Percentiles rank a stretch among this genome's conserved stretches.
Evolutionary conservation across 805 yeast species (phyloP).

Genomic region (Diddensiella transvaalensis): DNA sequence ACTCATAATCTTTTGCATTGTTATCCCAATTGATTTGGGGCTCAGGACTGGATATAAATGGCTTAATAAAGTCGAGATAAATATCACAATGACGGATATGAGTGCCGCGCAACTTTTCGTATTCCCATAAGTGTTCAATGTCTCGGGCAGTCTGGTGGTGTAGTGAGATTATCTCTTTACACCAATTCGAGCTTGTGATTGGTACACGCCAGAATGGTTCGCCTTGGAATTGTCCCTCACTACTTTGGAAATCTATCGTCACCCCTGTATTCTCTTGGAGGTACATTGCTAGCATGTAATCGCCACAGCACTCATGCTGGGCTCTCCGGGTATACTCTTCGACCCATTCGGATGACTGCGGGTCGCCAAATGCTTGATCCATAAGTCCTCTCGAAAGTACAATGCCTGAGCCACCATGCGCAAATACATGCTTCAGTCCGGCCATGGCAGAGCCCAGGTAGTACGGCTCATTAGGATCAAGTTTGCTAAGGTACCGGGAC

Average conservation of each 20-base stretch:
- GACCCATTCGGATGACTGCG: slow-evolving; percentile 15
- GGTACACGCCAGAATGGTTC: slow-evolving; percentile 24
- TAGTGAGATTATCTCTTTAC: slow-evolving; percentile 31
- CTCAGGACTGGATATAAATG: slow-evolving; percentile 22
- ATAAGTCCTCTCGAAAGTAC: slow-evolving; percentile 33
- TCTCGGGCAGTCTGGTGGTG: slow-evolving; percentile 33
- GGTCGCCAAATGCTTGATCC: slow-evolving; percentile 25
- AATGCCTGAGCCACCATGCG: slow-evolving; percentile 40
- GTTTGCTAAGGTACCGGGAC: slow-evolving; percentile 22
- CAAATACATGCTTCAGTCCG: slow-evolving; percentile 27
- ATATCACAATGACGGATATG: slow-evolving; percentile 28
- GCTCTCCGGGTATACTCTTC: slow-evolving; percentile 25
- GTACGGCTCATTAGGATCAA: slow-evolving; percentile 29
- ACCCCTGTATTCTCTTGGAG: slow-evolving; percentile 21
- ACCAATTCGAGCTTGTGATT: slow-evolving; percentile 25
- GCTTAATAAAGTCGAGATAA: slow-evolving; percentile 35
- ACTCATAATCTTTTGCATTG: slow-evolving; percentile 24
- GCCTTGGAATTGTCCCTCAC: slow-evolving; percentile 32
- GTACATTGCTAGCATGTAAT: slow-evolving; percentile 30
- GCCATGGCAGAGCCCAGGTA: slow-evolving; percentile 35
- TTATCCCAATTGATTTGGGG: slow-evolving; percentile 29
- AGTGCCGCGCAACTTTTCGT: slow-evolving; percentile 29
- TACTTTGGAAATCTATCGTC: slow-evolving; percentile 8
- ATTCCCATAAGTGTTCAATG: slow-evolving; percentile 32
- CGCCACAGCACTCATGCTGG: slow-evolving; percentile 34